These are phyloP conservation scores for Tricholoma terreum DNA, from an alignment of 768 basidiomycete genomes.

Conservation along the genomic window DNA sequence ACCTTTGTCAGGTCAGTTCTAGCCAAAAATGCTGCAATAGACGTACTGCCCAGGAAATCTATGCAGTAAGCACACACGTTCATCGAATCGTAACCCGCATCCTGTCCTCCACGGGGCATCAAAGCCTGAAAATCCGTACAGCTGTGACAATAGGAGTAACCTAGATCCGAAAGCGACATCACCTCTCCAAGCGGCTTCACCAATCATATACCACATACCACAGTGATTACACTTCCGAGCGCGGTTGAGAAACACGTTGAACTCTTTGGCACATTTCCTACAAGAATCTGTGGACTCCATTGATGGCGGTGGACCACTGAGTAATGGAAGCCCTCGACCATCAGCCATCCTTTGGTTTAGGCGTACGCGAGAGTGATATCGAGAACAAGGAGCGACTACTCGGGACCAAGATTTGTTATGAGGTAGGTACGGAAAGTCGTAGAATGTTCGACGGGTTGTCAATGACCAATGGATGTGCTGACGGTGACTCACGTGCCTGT, in stretches of 20 bases:
- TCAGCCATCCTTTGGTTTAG: conserved; percentile 17
- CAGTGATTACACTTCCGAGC: conserved; percentile 72
- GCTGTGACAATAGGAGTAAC: conserved; percentile 67
- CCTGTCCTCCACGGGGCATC: conserved; percentile 58
- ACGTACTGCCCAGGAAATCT: conserved; percentile 62
- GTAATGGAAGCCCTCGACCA: conserved; percentile 57
- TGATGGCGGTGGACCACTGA: conserved; percentile 62
- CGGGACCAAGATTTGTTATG: background rate
- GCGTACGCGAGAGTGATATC: background rate
- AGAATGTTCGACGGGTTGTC: conserved; percentile 10
- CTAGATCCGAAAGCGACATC: conserved; percentile 32
- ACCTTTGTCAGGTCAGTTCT: conserved; percentile 3
- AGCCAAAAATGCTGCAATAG: conserved; percentile 1
- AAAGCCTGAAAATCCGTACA: conserved; percentile 78
- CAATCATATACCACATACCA: conserved; percentile 40
- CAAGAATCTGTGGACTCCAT: conserved; percentile 38
- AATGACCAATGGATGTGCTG: background rate
- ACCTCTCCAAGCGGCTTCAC: background rate
- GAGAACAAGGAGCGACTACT: background rate
- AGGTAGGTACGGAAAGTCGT: conserved; percentile 8
- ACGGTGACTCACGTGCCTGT: background rate
- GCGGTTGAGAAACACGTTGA: conserved; percentile 62
- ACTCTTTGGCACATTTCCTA: conserved; percentile 73
- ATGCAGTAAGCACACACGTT: conserved; percentile 75
- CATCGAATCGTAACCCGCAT: conserved; percentile 60